These are phyloP conservation scores for Puccinia novopanici DNA, from an alignment of 1,284 basidiomycete genomes.

Conservation along the genomic window DNA sequence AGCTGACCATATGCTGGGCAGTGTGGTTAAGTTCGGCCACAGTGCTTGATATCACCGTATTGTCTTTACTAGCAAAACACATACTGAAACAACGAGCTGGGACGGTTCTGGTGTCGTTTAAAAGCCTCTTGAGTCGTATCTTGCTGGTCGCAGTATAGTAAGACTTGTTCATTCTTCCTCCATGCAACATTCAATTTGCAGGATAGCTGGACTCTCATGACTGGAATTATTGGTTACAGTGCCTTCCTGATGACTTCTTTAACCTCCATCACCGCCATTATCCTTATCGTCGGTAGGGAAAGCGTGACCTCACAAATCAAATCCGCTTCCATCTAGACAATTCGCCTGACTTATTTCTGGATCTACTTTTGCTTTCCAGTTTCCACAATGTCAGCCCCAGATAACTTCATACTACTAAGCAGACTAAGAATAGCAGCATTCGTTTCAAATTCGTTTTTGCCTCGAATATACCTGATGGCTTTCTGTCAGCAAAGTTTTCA, in stretches of 20 bases:
- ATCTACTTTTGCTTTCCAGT: background rate
- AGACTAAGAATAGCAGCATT: slow-evolving; percentile 27
- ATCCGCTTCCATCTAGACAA: background rate
- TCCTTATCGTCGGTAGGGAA: slow-evolving; percentile 10
- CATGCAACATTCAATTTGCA: background rate
- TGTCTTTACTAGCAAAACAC: background rate
- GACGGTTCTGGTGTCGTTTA: slow-evolving; percentile 18
- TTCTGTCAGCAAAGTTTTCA: slow-evolving; percentile 20
- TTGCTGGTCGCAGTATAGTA: slow-evolving; percentile 23
- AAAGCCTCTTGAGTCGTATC: slow-evolving; percentile 28
- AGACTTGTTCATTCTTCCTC: background rate
- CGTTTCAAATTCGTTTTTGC: slow-evolving; percentile 32
- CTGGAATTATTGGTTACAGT: background rate
- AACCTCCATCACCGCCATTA: slow-evolving; percentile 22
- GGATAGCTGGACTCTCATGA: background rate
- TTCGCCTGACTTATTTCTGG: background rate
- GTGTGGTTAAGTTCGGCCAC: slow-evolving; percentile 35
- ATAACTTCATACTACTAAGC: slow-evolving; percentile 9
- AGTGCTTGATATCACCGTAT: slow-evolving; percentile 23
- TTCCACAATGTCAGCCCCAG: background rate
- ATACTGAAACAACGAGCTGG: slow-evolving; percentile 27
- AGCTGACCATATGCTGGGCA: slow-evolving; percentile 29
- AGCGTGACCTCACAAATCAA: background rate
- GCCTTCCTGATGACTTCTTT: slow-evolving; percentile 35
- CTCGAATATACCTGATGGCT: slow-evolving; percentile 34